These are phyloP conservation scores for Chlorella ohadii DNA, from an alignment of 139 green algal genomes.

Conservation along the genomic window DNA sequence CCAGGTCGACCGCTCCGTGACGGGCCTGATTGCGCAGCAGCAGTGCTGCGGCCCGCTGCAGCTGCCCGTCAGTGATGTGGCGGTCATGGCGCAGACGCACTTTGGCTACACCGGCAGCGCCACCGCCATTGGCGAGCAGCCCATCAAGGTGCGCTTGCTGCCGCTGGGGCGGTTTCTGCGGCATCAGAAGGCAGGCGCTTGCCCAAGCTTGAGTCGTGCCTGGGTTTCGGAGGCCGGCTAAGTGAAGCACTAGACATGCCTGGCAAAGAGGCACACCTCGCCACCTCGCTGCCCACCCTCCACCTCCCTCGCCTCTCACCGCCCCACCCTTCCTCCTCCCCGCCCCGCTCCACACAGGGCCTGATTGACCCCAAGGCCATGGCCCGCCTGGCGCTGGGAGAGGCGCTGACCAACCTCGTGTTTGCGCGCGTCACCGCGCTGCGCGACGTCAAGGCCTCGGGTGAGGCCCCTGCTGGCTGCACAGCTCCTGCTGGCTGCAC, in stretches of 20 bases:
- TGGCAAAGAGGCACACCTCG: no score
- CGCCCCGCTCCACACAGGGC: slow-evolving; percentile 71
- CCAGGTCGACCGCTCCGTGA: slow-evolving; percentile 31
- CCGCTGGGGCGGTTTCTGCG: no score
- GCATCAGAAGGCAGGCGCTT: no score
- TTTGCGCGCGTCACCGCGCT: slow-evolving; percentile 83
- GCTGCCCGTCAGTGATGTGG: slow-evolving; percentile 91
- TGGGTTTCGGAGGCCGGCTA: no score
- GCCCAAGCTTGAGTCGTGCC: no score
- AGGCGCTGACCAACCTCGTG: slow-evolving; percentile 96
- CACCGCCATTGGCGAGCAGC: slow-evolving; percentile 94
- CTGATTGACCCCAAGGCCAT: slow-evolving; percentile 93
- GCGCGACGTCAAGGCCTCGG: slow-evolving; percentile 86
- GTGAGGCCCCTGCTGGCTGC: slow-evolving; percentile 1
- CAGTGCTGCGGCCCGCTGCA: slow-evolving; percentile 95
- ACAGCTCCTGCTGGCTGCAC: no score
- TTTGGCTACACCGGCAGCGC: slow-evolving; percentile 79
- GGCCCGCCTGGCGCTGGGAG: slow-evolving; percentile 93
- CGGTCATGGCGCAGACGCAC: slow-evolving; percentile 91
- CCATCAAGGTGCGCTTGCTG: slow-evolving; percentile 5
- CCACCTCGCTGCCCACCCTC: no score
- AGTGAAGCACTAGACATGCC: no score
- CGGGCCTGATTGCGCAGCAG: slow-evolving; percentile 96
- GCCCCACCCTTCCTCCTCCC: neutral
- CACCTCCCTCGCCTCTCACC: no score